Percentiles rank a stretch among this genome's conserved stretches.
phyloP scores from a whole-genome alignment of 257 asterid genomes.

The Euphrasia confusa region DNA sequence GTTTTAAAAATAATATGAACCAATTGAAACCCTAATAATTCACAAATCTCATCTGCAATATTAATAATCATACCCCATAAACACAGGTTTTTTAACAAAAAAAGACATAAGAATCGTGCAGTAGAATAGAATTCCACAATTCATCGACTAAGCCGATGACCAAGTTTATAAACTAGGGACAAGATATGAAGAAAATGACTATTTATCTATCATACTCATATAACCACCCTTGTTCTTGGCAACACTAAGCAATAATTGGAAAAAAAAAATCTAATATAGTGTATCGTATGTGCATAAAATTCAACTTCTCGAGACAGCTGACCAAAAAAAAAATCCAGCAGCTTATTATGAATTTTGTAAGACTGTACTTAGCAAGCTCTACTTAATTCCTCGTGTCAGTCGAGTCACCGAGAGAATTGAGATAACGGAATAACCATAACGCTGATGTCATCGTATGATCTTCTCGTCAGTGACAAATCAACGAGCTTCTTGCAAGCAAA shows the following conservation, averaged over 20 bases:
- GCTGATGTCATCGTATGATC: constrained; percentile 63
- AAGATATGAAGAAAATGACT: not conserved
- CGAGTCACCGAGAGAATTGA: constrained; percentile 36
- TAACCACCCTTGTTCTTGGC: not conserved
- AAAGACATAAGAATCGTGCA: no score
- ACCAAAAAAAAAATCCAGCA: not conserved
- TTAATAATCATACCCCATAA: no score
- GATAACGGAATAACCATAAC: constrained; percentile 56
- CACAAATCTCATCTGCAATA: no score
- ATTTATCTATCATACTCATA: not conserved
- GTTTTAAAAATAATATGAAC: no score
- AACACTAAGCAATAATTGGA: not conserved
- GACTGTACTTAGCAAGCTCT: not conserved
- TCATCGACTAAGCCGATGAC: not conserved
- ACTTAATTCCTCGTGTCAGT: not conserved
- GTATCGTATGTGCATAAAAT: not conserved
- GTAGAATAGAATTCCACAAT: no score
- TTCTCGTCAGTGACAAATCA: constrained; percentile 57
- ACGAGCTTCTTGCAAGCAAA: constrained; percentile 71
- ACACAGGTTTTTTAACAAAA: no score
- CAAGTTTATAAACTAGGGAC: not conserved
- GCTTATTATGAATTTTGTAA: not conserved
- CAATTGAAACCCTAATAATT: no score
- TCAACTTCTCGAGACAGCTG: not conserved
- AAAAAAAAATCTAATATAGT: not conserved